Conservation (phyloP, 2,329 filamentous ascomycete species). For the Meredithiella fracta region DNA sequence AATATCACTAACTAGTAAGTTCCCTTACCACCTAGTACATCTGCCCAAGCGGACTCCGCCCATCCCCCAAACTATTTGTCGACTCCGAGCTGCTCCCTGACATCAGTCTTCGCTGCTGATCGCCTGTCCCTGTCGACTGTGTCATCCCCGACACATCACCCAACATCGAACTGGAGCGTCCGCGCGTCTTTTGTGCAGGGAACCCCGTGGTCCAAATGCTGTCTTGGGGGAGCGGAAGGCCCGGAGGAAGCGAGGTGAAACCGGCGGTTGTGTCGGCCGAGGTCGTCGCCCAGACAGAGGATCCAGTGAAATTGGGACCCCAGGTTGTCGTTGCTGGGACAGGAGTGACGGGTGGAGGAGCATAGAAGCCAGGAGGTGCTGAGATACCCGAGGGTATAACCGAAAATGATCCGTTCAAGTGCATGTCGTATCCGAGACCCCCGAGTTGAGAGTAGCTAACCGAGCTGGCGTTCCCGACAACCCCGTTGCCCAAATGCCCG, state of each 20-base stretch:
- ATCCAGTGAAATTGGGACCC: conserved; percentile 20
- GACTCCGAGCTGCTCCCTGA: conserved; percentile 4
- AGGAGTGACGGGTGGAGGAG: background rate
- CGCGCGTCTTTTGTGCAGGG: conserved; percentile 27
- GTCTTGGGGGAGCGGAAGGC: background rate
- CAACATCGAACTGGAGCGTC: conserved; percentile 50
- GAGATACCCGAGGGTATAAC: conserved; percentile 1
- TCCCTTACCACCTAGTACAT: too few species aligned
- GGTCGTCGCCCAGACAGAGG: conserved; percentile 15
- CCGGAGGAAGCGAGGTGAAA: conserved; percentile 21
- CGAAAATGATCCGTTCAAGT: background rate
- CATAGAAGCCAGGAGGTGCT: conserved; percentile 1
- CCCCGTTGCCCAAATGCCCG: background rate
- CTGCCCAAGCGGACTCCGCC: conserved; percentile 1
- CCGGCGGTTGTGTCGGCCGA: conserved; percentile 19
- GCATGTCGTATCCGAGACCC: background rate
- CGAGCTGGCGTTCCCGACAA: background rate
- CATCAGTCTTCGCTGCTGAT: conserved; percentile 1
- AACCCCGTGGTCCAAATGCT: background rate
- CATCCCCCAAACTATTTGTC: background rate
- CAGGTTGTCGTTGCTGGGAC: conserved; percentile 16
- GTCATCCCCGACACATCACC: conserved; percentile 52
- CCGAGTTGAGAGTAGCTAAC: too few species aligned
- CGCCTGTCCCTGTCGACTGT: conserved; percentile 33
- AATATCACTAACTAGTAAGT: too few species aligned